Base-by-base conservation (phyloP, 495 filamentous ascomycete genomes). In the Rostrohypoxylon terebratum region DNA sequence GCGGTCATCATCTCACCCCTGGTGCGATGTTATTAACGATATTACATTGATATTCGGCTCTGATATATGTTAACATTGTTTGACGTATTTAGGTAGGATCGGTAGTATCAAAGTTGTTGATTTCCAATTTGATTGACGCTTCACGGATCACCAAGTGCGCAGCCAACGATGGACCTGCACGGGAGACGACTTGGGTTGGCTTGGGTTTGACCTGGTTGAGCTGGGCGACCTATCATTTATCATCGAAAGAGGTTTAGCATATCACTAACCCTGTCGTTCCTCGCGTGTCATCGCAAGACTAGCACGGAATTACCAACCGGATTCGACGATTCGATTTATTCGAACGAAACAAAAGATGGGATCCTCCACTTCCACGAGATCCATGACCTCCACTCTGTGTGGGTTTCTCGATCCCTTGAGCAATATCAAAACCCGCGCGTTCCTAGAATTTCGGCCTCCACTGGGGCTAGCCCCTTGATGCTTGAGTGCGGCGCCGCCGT, bases 341-440 rank as follows among this genome's bases (percentile, higher is more conserved):
- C 18, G 64, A 64, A 59, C 23, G 50, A 16, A 21, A 8, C 20
- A 44, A 18, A 65, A 54, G 45, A 62, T 34, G 36, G 48, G 48
- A 50, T 62, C 47, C 66, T 66, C 71, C 67, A 66, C 66, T 70
- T 53, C 71, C 66, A 69, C 57, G 62, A 74, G 71, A 69, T 73
- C 21, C 66, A 63, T 33, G 23, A 36, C 71, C 71, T 73, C 71
- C 71, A 66, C 71, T 18, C 34, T 38, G 34, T 62, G 60, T 66
- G 60, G 71, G 58, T 59, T 69, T 21, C 34, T 16, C 62, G 55
- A 55, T 70, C 63, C 67, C 58, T 59, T 63, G 25, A 63, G 25
- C 57, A 74, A 69, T 73, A 68, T 55, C 58, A 25, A 63, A 68
- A 48, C 60, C 28, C 54, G 62, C 59, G 59, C 59, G 50, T 68